Evolutionary conservation across 2,329 filamentous ascomycete species (phyloP).

Genomic region (Neofusicoccum umdonicola): DNA sequence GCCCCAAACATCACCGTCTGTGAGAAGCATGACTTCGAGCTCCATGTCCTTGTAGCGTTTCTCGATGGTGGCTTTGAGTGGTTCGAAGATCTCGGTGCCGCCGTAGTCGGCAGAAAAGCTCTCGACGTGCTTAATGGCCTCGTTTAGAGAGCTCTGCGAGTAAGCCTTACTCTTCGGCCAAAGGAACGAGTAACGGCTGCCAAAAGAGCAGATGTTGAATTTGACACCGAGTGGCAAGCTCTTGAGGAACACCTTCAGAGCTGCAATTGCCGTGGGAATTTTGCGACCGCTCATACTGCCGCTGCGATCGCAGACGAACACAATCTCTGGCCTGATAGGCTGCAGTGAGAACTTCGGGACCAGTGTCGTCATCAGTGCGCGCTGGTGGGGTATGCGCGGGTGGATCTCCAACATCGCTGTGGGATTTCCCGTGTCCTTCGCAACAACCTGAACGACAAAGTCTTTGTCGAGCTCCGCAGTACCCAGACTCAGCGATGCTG

Average conservation of each 20-base stretch:
- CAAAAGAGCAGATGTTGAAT: slow-evolving; percentile 72
- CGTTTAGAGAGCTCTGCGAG: slow-evolving; percentile 43
- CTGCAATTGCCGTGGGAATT: slow-evolving; percentile 54
- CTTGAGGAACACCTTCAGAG: slow-evolving; percentile 63
- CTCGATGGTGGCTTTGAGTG: slow-evolving; percentile 48
- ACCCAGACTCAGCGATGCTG: slow-evolving; percentile 57
- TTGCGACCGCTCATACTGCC: slow-evolving; percentile 59
- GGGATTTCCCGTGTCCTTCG: slow-evolving; percentile 60
- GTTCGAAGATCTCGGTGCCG: slow-evolving; percentile 53
- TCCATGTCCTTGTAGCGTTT: slow-evolving; percentile 46
- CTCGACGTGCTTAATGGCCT: slow-evolving; percentile 45
- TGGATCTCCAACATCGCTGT: slow-evolving; percentile 66
- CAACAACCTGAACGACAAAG: slow-evolving; percentile 64
- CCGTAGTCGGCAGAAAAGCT: slow-evolving; percentile 49
- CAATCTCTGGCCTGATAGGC: slow-evolving; percentile 58
- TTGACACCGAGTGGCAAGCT: slow-evolving; percentile 62
- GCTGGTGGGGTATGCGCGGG: slow-evolving; percentile 58
- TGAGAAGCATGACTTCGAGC: slow-evolving; percentile 56
- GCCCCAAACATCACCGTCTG: slow-evolving; percentile 55
- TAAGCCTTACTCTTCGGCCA: slow-evolving; percentile 50
- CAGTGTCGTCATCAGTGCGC: slow-evolving; percentile 68
- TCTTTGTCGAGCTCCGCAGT: slow-evolving; percentile 59
- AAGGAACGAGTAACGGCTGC: slow-evolving; percentile 46
- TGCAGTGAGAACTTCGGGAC: slow-evolving; percentile 68
- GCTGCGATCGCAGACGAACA: slow-evolving; percentile 71